Evolutionary conservation across 495 filamentous ascomycete species (phyloP).

Genomic region (Rusavskia elegans): DNA sequence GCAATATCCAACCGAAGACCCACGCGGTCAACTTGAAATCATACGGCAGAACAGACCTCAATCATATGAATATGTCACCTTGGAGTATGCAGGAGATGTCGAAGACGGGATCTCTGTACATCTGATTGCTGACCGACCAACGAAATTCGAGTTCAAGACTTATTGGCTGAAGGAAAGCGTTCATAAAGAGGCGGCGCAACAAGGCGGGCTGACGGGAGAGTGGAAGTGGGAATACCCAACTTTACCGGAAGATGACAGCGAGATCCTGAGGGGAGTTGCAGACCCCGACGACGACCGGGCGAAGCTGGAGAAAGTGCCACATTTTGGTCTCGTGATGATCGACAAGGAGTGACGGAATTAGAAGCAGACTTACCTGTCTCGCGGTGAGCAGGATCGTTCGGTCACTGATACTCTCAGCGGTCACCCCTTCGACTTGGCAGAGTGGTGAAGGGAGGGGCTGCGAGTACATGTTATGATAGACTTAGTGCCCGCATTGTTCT

Average conservation of each 20-base stretch:
- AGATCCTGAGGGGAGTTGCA: background rate
- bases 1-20: conserved; percentile 9
- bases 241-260: conserved; percentile 5
- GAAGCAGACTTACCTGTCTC: too few species aligned
- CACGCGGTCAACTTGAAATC: conserved; percentile 1
- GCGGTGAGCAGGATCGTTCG: too few species aligned
- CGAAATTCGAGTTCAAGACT: conserved; percentile 3
- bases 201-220: conserved; percentile 5
- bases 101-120: conserved; percentile 4
- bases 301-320: background rate
- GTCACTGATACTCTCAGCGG: too few species aligned
- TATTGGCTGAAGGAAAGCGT: conserved; percentile 9
- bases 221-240: conserved; percentile 3
- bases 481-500: too few species aligned
- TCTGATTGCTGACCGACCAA: background rate
- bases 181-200: conserved; percentile 7
- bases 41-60: background rate
- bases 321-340: background rate
- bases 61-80: background rate
- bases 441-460: too few species aligned
- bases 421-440: too few species aligned
- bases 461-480: too few species aligned
- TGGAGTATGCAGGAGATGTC: conserved; percentile 1
- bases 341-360: background rate
- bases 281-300: background rate